Percentiles rank a stretch among this genome's conserved stretches.
Conservation (phyloP, 345 rosid genomes). For the Orychophragmus violaceus region DNA sequence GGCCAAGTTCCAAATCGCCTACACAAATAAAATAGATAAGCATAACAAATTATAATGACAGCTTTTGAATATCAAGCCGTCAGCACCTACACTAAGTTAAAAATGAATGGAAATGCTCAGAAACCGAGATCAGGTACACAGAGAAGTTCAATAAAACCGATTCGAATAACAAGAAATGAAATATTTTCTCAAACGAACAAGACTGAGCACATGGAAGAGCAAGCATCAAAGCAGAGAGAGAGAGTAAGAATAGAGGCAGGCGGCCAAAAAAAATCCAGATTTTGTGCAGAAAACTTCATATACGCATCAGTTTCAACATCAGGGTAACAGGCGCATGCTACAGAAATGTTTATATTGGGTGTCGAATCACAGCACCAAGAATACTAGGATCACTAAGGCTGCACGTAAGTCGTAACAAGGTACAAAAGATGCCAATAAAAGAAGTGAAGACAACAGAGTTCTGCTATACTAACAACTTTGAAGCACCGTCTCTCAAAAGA, state of each 20-base stretch:
- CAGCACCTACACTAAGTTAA: not conserved
- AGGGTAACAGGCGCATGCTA: not conserved
- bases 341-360: not conserved
- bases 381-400: not conserved
- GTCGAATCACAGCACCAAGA: not conserved
- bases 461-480: not conserved
- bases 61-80: not conserved
- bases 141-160: not conserved
- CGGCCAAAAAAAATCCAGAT: not conserved
- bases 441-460: not conserved
- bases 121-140: not conserved
- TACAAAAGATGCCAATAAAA: not conserved
- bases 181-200: not conserved
- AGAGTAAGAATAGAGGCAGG: not conserved
- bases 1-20: slow-evolving; percentile 97
- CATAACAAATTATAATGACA: not conserved
- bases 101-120: not conserved
- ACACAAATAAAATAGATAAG: slow-evolving; percentile 2
- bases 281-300: not conserved
- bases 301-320: not conserved
- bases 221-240: not conserved
- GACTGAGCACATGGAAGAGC: not conserved
- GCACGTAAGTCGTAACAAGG: not conserved
- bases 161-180: not conserved
- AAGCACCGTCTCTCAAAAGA: not conserved